These are phyloP conservation scores for Jatropha multifida DNA, from an alignment of 441 rosid genomes.

Conservation along the genomic window DNA sequence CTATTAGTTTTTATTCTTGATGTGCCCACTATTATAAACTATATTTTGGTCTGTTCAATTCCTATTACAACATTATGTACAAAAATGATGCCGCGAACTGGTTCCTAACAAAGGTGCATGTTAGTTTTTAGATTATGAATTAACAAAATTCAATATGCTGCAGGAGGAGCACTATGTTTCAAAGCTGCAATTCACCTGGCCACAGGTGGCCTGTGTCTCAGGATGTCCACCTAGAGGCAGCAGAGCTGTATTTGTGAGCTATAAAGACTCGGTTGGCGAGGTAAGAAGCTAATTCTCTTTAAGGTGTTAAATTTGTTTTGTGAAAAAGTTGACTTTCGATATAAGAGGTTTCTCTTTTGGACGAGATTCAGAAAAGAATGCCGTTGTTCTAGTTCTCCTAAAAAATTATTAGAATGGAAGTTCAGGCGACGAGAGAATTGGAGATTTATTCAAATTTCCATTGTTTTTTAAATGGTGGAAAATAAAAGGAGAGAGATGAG, in stretches of 20 bases:
- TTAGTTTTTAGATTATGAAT: background rate
- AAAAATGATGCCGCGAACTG: background rate
- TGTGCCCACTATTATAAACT: too few species aligned
- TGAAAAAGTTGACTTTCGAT: background rate
- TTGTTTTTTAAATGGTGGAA: background rate
- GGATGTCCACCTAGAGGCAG: conserved; percentile 73
- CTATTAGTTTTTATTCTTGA: too few species aligned
- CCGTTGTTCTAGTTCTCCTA: background rate
- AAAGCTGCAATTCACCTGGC: conserved; percentile 77
- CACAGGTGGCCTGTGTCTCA: conserved; percentile 65
- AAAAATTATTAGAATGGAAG: background rate
- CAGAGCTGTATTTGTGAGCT: conserved; percentile 66
- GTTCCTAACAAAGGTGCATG: background rate
- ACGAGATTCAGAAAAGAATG: background rate
- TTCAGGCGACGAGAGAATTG: background rate
- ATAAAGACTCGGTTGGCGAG: conserved; percentile 50
- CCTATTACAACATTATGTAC: conserved; percentile 1
- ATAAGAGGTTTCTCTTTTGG: background rate
- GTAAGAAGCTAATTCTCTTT: conserved; percentile 29
- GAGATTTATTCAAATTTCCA: background rate
- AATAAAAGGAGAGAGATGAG: background rate
- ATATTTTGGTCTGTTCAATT: background rate
- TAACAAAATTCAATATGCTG: conserved; percentile 8
- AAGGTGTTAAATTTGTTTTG: background rate
- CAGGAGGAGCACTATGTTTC: conserved; percentile 90